phyloP scores from a whole-genome alignment of 352 stramenopile genomes.

The Pythium brachiatum region DNA sequence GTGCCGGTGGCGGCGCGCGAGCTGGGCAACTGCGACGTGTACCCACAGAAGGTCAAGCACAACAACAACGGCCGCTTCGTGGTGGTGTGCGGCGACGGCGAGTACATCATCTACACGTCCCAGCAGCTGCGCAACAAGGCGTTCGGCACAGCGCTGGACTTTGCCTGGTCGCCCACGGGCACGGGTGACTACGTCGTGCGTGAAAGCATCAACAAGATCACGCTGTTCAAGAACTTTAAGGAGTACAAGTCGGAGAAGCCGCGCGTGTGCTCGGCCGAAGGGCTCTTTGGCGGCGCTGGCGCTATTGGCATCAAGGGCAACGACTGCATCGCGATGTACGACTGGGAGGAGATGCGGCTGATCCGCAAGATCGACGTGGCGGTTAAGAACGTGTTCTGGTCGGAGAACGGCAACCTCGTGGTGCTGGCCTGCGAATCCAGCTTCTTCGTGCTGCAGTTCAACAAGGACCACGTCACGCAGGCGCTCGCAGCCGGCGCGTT shows the following conservation, averaged over 20 bases:
- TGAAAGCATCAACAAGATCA: conserved; percentile 95
- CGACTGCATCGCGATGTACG: conserved; percentile 98
- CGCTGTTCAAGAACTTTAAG: conserved; percentile 99
- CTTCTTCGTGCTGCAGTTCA: conserved; percentile 96
- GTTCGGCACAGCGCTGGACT: conserved; percentile 97
- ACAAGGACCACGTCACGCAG: conserved; percentile 87
- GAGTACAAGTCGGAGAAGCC: conserved; percentile 94
- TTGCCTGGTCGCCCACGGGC: conserved; percentile 96
- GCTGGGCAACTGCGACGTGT: conserved; percentile 97
- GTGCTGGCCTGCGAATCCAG: conserved; percentile 94
- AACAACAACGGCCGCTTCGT: conserved; percentile 99
- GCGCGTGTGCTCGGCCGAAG: conserved; percentile 93
- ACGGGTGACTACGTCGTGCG: conserved; percentile 99
- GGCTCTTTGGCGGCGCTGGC: conserved; percentile 93
- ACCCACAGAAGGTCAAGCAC: conserved; percentile 96
- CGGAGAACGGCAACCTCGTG: conserved; percentile 94
- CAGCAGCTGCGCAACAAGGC: conserved; percentile 94
- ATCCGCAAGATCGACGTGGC: conserved; percentile 97
- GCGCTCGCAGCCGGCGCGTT: conserved; percentile 89
- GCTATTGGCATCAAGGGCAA: conserved; percentile 95
- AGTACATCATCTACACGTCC: conserved; percentile 99
- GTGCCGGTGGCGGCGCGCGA: conserved; percentile 86
- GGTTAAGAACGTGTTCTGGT: conserved; percentile 98
- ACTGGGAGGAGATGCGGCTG: conserved; percentile 98
- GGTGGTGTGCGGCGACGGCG: conserved; percentile 97